Evolutionary conservation across 2,329 filamentous ascomycete species (phyloP), one percentile per base, ranked within the genome.

Genomic region (Hypocreales sp.): DNA sequence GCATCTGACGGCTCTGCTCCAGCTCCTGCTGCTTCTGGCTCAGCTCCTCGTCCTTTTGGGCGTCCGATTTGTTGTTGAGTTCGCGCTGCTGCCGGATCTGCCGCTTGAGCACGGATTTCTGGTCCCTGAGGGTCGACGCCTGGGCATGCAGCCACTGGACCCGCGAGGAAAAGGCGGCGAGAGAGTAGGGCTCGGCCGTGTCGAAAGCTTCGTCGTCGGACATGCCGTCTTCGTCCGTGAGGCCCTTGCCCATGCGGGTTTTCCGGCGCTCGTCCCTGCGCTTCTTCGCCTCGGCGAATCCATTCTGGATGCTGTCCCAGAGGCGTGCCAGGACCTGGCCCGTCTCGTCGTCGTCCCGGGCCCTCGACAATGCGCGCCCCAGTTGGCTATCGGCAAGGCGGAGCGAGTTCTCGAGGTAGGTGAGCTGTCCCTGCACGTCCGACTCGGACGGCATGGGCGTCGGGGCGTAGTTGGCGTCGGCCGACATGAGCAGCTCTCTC

Each of bases 21-120:
- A 79, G 45, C 38, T 76, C 65, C 11, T 66, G 61, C 28, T 63
- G 57, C 40, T 69, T 72, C 25, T 59, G 49, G 15, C 64, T 58
- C n/a, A 80, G 48, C 35, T 79, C 68, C 22, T 65, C 64, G 39
- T 79, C 75, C 42, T 75, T 72, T 34, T 75, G 66, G 13, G 69
- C 62, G 38, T 92, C 83, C 1, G 82, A 84, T 45, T 86, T 86
- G 56, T 67, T 84, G 54, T 92, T 92, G 31, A 94, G 67, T 45
- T 92, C 83, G 32, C 86, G 79, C 53, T 95, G 87, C 48, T 95
- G 86, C 55, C 92, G 87, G 43, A 94, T 87, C 49, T 95, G 86
- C 23, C 84, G 73, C 43, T 87, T 79, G 7, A 95, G 64, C 14
- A 93, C 86, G 26, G 73, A 72, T 47, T 93, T 92, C 47, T 95